phyloP scores from a whole-genome alignment of 495 filamentous ascomycete species.

The Apiosordaria backusii region DNA sequence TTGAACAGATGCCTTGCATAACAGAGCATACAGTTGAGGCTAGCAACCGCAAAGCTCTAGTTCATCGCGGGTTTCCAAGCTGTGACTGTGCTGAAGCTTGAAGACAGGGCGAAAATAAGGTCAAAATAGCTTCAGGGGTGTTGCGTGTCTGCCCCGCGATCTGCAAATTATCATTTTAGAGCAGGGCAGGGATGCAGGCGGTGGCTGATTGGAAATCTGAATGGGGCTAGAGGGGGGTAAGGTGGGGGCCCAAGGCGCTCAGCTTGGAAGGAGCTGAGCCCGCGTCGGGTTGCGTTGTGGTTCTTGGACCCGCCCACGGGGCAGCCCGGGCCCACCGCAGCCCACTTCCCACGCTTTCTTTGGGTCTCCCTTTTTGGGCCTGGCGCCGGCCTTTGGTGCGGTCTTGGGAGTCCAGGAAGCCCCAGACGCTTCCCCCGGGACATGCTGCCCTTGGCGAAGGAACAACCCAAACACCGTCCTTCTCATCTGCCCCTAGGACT shows the following conservation, averaged over 20 bases:
- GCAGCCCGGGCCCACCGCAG: constrained; percentile 8
- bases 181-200: background rate
- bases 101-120: constrained; percentile 1
- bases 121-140: background rate
- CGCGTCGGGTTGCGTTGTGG: constrained; percentile 1
- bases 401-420: background rate
- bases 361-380: constrained; percentile 9
- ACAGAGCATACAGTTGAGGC: background rate
- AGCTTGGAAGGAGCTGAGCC: constrained; percentile 24
- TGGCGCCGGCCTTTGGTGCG: background rate
- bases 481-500: background rate
- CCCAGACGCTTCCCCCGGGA: constrained; percentile 1
- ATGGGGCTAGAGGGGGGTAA: constrained; percentile 7
- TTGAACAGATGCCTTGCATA: background rate
- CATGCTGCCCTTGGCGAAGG: background rate
- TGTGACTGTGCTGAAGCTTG: background rate
- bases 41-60: background rate
- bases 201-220: constrained; percentile 9
- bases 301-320: background rate
- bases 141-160: constrained; percentile 6
- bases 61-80: background rate
- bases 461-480: background rate
- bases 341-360: constrained; percentile 16
- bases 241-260: constrained; percentile 14
- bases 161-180: constrained; percentile 3